Evolutionary conservation across 768 basidiomycete genomes (phyloP).

Genomic region (Crepidotus variabilis): DNA sequence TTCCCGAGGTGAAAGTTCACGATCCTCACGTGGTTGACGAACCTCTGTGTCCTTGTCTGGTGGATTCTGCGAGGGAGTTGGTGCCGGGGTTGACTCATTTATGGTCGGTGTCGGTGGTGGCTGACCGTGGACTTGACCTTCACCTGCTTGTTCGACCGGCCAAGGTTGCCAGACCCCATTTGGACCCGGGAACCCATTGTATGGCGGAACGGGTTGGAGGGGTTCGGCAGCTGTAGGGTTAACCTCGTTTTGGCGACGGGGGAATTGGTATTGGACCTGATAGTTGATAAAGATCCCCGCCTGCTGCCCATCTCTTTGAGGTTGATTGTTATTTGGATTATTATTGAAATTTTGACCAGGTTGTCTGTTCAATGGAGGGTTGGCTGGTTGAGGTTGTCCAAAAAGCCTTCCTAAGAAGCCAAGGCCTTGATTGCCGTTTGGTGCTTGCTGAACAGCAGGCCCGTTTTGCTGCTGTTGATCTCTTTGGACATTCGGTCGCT

Average conservation of each 20-base stretch:
- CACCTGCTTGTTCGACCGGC: conserved; percentile 32
- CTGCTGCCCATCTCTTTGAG: conserved; percentile 32
- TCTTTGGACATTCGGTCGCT: conserved; percentile 17
- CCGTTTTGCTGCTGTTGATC: conserved; percentile 6
- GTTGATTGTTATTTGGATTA: conserved; percentile 21
- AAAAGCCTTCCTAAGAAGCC: conserved; percentile 57
- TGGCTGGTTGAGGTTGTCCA: conserved; percentile 41
- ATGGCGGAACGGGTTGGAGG: conserved; percentile 48
- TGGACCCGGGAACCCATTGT: conserved; percentile 61
- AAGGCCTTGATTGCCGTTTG: conserved; percentile 41
- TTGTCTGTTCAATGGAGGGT: conserved; percentile 24
- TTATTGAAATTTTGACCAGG: conserved; percentile 9
- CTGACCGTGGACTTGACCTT: conserved; percentile 12
- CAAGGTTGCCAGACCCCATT: conserved; percentile 65
- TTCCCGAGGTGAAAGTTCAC: conserved; percentile 22
- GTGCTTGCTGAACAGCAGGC: conserved; percentile 25
- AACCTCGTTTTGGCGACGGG: conserved; percentile 28
- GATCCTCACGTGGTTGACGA: conserved; percentile 1
- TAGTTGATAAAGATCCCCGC: conserved; percentile 58
- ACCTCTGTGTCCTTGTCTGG: conserved; percentile 1
- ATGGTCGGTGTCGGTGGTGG: background rate
- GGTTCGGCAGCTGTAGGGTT: conserved; percentile 25
- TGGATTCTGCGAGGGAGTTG: conserved; percentile 7
- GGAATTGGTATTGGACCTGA: conserved; percentile 56
- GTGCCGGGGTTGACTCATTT: background rate